phyloP scores from a whole-genome alignment of 176 grass and related monocot genomes.

The Typha latifolia region DNA sequence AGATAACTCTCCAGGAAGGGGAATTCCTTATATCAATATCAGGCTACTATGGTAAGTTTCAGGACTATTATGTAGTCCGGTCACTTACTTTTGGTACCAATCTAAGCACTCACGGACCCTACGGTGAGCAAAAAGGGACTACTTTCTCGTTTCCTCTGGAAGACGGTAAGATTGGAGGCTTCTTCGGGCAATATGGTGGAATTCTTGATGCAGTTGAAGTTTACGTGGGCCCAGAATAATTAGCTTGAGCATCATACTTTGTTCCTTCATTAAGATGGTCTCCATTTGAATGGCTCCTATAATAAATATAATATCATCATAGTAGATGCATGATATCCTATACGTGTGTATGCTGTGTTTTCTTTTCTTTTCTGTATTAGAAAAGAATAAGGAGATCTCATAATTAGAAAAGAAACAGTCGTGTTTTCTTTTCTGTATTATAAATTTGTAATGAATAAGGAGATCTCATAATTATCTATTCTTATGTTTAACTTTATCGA shows the following conservation, averaged over 20 bases:
- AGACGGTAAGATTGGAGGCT: not conserved
- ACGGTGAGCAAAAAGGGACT: not conserved
- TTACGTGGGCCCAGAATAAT: not conserved
- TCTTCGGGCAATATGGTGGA: not conserved
- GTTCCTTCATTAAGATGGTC: too few species aligned
- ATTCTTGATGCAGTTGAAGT: not conserved
- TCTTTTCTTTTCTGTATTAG: too few species aligned
- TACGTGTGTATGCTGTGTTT: too few species aligned
- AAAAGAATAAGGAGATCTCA: too few species aligned
- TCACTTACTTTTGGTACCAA: not conserved
- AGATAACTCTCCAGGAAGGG: not conserved
- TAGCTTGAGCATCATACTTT: not conserved
- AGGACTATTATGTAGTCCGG: not conserved
- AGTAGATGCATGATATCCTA: too few species aligned
- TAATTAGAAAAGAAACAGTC: too few species aligned
- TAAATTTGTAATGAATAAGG: too few species aligned
- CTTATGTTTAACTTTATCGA: too few species aligned
- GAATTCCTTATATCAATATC: not conserved
- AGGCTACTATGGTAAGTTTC: not conserved
- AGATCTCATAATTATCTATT: too few species aligned
- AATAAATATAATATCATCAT: too few species aligned
- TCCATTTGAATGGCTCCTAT: too few species aligned
- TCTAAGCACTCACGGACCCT: not conserved
- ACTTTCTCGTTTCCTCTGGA: not conserved
- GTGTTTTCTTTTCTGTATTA: too few species aligned